Evolutionary conservation across 2,329 filamentous ascomycete genomes (phyloP).

Genomic region (Aspergillus glaucus): DNA sequence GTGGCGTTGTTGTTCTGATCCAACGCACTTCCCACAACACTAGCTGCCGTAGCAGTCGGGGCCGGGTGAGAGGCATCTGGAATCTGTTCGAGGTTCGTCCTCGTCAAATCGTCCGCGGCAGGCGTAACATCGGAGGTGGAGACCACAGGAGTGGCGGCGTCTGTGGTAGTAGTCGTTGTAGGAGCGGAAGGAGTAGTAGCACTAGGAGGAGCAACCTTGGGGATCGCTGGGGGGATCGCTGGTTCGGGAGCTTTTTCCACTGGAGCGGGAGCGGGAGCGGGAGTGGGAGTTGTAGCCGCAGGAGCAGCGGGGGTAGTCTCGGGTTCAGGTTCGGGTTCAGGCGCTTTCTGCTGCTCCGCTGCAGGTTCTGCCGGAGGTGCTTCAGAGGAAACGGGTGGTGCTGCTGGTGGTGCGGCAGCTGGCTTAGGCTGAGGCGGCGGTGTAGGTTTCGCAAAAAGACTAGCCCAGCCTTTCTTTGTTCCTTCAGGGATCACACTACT

Average conservation of each 20-base stretch:
- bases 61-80: conserved; percentile 72
- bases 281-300: conserved; percentile 19
- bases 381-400: background rate
- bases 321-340: conserved; percentile 6
- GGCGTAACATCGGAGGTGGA: conserved; percentile 49
- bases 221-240: conserved; percentile 6
- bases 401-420: conserved; percentile 21
- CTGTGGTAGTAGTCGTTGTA: conserved; percentile 28
- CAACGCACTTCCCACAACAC: conserved; percentile 80
- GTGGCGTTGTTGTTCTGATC: conserved; percentile 58
- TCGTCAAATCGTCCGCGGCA: conserved; percentile 76
- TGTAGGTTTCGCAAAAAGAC: conserved; percentile 63
- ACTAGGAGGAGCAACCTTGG: conserved; percentile 31
- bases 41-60: conserved; percentile 75
- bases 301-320: conserved; percentile 27
- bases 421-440: conserved; percentile 47
- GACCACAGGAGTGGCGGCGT: conserved; percentile 32
- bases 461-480: conserved; percentile 57
- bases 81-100: conserved; percentile 87
- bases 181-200: conserved; percentile 16
- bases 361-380: background rate
- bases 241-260: conserved; percentile 10
- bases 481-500: conserved; percentile 32
- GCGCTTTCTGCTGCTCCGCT: background rate
- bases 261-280: conserved; percentile 10